phyloP scores from a whole-genome alignment of 2,329 filamentous ascomycete species.

The Cercospora janseana region DNA sequence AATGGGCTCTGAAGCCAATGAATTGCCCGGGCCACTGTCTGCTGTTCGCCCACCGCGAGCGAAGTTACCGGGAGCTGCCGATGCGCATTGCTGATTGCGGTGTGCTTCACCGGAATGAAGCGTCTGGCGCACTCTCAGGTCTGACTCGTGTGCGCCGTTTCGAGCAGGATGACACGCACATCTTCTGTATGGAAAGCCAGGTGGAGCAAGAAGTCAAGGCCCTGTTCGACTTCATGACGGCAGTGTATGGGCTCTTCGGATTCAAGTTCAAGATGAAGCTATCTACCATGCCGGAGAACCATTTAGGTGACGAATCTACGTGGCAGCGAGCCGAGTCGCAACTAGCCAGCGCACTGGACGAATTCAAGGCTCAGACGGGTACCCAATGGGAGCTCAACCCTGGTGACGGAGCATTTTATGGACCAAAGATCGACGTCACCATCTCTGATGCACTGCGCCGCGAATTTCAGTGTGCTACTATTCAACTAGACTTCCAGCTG shows the following conservation, averaged over 20 bases:
- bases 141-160: slow-evolving; percentile 91
- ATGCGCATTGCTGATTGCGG: slow-evolving; percentile 94
- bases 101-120: slow-evolving; percentile 91
- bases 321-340: slow-evolving; percentile 87
- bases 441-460: slow-evolving; percentile 83
- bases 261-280: slow-evolving; percentile 93
- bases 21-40: slow-evolving; percentile 95
- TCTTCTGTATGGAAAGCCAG: slow-evolving; percentile 86
- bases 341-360: slow-evolving; percentile 73
- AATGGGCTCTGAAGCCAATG: slow-evolving; percentile 91
- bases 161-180: slow-evolving; percentile 94
- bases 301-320: slow-evolving; percentile 77
- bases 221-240: slow-evolving; percentile 81
- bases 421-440: slow-evolving; percentile 96
- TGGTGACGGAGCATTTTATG: slow-evolving; percentile 96
- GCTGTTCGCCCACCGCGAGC: slow-evolving; percentile 78
- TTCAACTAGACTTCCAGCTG: slow-evolving; percentile 88
- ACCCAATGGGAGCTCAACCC: slow-evolving; percentile 86
- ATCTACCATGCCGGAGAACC: slow-evolving; percentile 86
- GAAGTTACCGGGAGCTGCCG: slow-evolving; percentile 86
- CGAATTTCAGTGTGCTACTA: slow-evolving; percentile 87
- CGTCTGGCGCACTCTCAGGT: slow-evolving; percentile 85
- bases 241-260: slow-evolving; percentile 77
- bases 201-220: slow-evolving; percentile 72
- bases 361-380: slow-evolving; percentile 64